Evolutionary conservation across 495 filamentous ascomycete species (phyloP), one percentile per base, ranked within the genome.

Genomic region (Hypoxylon rickii): DNA sequence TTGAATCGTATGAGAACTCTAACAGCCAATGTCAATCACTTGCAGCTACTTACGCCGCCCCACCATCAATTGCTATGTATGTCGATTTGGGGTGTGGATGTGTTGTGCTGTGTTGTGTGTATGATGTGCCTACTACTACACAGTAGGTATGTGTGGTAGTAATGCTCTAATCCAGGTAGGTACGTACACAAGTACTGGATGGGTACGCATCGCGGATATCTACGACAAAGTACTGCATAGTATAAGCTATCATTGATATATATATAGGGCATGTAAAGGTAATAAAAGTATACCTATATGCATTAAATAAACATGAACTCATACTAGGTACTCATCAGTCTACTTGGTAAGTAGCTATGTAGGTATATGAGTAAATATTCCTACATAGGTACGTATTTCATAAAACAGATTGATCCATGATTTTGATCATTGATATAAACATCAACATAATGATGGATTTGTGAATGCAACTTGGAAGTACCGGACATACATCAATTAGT

Each of bases 1-100:
- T 41, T 15, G 20, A 52, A 45, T 58, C 53, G 49, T 57, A 55
- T 63, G 53, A 63, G 59, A 57, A 56, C 46, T 39, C 48, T 63
- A 63, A 63, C 58, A 62, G 31, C 43, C 52, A 55, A 52, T 55
- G 46, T 56, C 37, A 51, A 47, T 61, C 40, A 55, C 12, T 46
- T 22, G 18, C 24, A 17, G 13, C 12, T 46, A 29, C 24, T 29
- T 10, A 10, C 19, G 13, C 16, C 12, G 56, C 49, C 49, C 56
- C 56, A 61, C 51, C 24, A 34, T 29, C 24, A 29, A 29, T 29
- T 29, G 4, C n/a, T n/a, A n/a, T n/a, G n/a, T n/a, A n/a, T n/a
- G n/a, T n/a, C n/a, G n/a, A n/a, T n/a, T n/a, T n/a, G n/a, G n/a
- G n/a, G n/a, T n/a, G n/a, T n/a, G n/a, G n/a, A n/a, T n/a, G n/a